phyloP scores from a whole-genome alignment of 176 grass and related monocot genomes.

The Ensete glaucum region DNA sequence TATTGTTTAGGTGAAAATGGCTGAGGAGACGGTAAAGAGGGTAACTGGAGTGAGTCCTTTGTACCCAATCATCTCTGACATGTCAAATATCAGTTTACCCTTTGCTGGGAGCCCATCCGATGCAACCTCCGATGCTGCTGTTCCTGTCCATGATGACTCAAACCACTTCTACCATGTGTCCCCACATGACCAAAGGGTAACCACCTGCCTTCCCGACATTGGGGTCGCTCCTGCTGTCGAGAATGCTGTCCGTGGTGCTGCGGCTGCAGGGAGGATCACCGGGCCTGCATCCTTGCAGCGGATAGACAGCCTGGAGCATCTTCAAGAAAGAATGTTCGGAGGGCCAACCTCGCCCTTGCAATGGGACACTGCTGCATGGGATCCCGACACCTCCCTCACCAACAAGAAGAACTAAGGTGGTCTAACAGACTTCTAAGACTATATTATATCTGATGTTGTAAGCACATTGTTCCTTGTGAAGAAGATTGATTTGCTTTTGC shows the following conservation, averaged over 20 bases:
- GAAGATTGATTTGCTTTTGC: no score
- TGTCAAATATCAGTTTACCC: constrained; percentile 25
- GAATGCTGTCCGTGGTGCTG: constrained; percentile 2
- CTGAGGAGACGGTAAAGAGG: constrained; percentile 54
- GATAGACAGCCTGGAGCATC: constrained; percentile 41
- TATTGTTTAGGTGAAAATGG: constrained; percentile 63
- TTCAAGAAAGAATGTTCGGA: constrained; percentile 47
- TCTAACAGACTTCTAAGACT: background rate
- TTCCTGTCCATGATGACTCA: constrained; percentile 24
- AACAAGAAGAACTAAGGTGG: background rate
- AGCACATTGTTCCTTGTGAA: no score
- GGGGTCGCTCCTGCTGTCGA: background rate
- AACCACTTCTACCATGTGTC: constrained; percentile 27
- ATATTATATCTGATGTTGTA: no score
- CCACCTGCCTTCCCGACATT: background rate
- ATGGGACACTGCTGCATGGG: constrained; percentile 19
- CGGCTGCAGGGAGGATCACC: constrained; percentile 11
- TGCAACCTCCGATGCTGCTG: constrained; percentile 20
- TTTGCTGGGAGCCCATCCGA: constrained; percentile 29
- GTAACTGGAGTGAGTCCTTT: constrained; percentile 34
- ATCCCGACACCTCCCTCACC: constrained; percentile 9
- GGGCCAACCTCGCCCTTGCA: constrained; percentile 20
- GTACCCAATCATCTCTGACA: constrained; percentile 30
- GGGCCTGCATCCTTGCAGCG: constrained; percentile 23
- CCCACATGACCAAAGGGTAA: constrained; percentile 9